Evolutionary conservation across 1,284 basidiomycete genomes (phyloP).

Genomic region (Pyrrhoderma noxium): DNA sequence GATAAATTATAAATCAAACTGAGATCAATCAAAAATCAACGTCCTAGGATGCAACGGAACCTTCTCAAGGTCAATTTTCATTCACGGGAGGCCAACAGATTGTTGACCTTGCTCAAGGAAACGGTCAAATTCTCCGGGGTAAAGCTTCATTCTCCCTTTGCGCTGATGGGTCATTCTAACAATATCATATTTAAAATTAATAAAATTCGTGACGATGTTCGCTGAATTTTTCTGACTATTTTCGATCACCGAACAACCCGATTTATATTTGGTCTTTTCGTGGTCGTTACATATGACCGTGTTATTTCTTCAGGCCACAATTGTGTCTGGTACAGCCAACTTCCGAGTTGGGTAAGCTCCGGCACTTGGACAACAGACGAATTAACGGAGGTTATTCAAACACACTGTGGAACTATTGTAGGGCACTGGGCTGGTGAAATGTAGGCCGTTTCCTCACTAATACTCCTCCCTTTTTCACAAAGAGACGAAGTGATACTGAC

Average conservation of each 20-base stretch:
- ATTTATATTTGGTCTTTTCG: no score
- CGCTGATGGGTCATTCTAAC: no score
- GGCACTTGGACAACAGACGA: conserved; percentile 20
- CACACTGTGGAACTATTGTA: conserved; percentile 20
- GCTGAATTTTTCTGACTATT: no score
- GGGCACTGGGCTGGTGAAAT: conserved; percentile 20
- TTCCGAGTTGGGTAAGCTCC: conserved; percentile 23
- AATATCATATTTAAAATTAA: no score
- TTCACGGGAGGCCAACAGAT: conserved; percentile 25
- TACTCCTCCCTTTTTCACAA: no score
- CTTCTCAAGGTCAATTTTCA: conserved; percentile 23
- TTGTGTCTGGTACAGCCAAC: conserved; percentile 22
- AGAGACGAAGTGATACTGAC: no score
- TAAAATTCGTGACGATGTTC: no score
- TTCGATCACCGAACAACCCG: no score
- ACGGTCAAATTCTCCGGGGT: conserved; percentile 19
- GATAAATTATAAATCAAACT: no score
- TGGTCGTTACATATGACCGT: no score
- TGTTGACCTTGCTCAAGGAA: conserved; percentile 24
- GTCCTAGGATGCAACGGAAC: conserved; percentile 20
- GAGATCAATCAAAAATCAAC: no score
- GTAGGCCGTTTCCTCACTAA: neutral
- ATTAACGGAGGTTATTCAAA: conserved; percentile 20
- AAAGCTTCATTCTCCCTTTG: neutral
- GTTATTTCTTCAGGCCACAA: conserved; percentile 18